phyloP scores from a whole-genome alignment of 805 yeast genomes.

The Vanderwaltozyma polyspora region DNA sequence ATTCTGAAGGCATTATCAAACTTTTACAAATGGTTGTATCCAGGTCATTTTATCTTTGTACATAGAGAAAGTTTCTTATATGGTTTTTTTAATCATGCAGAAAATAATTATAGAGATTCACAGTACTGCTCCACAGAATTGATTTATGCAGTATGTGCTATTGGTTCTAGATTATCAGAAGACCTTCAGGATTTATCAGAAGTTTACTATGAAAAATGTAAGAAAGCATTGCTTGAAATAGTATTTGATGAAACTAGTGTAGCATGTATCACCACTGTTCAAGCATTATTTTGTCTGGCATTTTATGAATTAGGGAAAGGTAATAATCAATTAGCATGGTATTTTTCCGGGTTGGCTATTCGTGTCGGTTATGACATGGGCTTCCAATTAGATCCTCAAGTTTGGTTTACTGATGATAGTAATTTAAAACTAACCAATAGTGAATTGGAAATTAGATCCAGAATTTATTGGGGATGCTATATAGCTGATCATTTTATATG shows the following conservation, averaged over 20 bases:
- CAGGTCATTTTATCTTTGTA: conserved; percentile 51
- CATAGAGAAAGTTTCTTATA: conserved; percentile 50
- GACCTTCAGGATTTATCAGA: conserved; percentile 32
- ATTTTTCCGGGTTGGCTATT: conserved; percentile 50
- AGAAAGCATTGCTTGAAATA: conserved; percentile 30
- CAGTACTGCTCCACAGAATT: conserved; percentile 46
- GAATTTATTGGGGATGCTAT: conserved; percentile 59
- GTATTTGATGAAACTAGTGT: conserved; percentile 28
- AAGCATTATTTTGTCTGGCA: conserved; percentile 46
- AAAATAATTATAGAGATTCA: conserved; percentile 29
- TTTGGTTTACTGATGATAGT: conserved; percentile 37
- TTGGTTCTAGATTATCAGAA: conserved; percentile 44
- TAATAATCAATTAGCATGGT: conserved; percentile 49
- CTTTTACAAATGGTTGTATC: conserved; percentile 54
- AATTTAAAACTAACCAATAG: conserved; percentile 32
- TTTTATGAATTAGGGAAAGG: conserved; percentile 54
- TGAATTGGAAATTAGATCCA: conserved; percentile 44
- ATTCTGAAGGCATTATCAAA: conserved; percentile 25
- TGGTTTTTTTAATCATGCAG: conserved; percentile 49
- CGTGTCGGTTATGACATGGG: conserved; percentile 58
- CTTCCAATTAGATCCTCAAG: conserved; percentile 48
- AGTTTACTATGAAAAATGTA: conserved; percentile 38
- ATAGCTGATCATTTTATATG: conserved; percentile 55
- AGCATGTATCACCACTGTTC: conserved; percentile 43
- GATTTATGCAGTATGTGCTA: conserved; percentile 45